Evolutionary conservation across 73 alveolate species (phyloP).

Genomic region (Tetrahymena borealis): DNA sequence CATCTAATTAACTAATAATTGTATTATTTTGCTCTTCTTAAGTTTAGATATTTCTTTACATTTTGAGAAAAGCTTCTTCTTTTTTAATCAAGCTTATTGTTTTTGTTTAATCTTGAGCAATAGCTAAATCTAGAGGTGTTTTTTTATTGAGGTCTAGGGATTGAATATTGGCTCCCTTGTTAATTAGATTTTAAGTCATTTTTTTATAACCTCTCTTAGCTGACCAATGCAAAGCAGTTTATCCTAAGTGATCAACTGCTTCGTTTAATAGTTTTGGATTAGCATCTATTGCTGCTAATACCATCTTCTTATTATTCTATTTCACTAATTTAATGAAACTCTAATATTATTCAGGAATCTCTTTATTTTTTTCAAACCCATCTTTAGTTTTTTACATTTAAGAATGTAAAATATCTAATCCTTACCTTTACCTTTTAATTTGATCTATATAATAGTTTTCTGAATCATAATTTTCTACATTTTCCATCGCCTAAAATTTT

Average conservation of each 20-base stretch:
- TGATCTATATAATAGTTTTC: neutral
- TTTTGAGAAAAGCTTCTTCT: neutral
- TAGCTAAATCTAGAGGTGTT: neutral
- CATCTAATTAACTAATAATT: neutral
- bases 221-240: conserved; percentile 1
- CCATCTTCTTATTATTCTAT: neutral
- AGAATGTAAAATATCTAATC: neutral
- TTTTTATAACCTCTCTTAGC: neutral
- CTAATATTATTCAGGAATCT: neutral
- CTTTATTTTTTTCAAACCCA: neutral
- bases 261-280: neutral
- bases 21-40: neutral
- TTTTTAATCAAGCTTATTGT: neutral
- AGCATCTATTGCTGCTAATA: neutral
- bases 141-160: neutral
- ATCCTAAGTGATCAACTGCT: neutral
- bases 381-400: neutral
- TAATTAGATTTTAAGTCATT: neutral
- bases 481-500: neutral
- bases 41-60: neutral
- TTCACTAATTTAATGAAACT: neutral
- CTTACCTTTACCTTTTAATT: neutral
- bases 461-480: neutral
- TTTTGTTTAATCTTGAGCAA: neutral
- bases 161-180: neutral